Evolutionary conservation across 345 rosid species (phyloP), one percentile per base, ranked within the genome.

Genomic region (Isatis tinctoria): DNA sequence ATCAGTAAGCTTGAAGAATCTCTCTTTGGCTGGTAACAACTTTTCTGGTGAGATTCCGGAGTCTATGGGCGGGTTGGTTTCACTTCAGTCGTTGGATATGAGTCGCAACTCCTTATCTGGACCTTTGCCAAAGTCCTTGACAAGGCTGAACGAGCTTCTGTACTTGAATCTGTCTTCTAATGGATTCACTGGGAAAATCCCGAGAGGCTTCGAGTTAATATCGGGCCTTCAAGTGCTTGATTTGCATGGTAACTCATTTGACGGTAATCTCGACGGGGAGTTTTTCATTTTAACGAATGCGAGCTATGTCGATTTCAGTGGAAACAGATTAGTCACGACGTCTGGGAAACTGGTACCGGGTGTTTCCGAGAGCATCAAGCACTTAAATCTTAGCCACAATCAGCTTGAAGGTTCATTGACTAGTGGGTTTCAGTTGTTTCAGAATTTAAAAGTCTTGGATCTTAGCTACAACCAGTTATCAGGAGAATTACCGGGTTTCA

Each of bases 401-500:
- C 97, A 81, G 79, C 90, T 95, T 17, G 81, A 83, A 37, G 99
- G 99, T 60, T 90, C 97, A 69, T 57, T 95, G 79, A 81, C 90
- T 41, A 81, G 80, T 81, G 96, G 86, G 61, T 28, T 88, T 81
- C 90, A 75, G 61, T 78, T 88, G 72, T 95, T 95, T 79, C 88
- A 85, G 72, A 87, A 78, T 80, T 66, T 95, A 69, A 86, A 83
- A 76, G 91, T 90, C 60, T 78, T 90, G 89, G 97, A 92, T 84
- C 84, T 92, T 80, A 95, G 99, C 87, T 87, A 90, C 80, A 95
- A 95, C 79, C 88, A 80, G 72, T 77, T 95, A n/a, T 80, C 97
- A 13, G 99, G 99, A 69, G 97, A 92, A 53, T 80, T 95, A 81
- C 99, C 99, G 26, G 96, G 93, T 70, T 92, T 95, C 76, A 84